phyloP scores from a whole-genome alignment of 805 yeast species.

The Lachancea cidri region DNA sequence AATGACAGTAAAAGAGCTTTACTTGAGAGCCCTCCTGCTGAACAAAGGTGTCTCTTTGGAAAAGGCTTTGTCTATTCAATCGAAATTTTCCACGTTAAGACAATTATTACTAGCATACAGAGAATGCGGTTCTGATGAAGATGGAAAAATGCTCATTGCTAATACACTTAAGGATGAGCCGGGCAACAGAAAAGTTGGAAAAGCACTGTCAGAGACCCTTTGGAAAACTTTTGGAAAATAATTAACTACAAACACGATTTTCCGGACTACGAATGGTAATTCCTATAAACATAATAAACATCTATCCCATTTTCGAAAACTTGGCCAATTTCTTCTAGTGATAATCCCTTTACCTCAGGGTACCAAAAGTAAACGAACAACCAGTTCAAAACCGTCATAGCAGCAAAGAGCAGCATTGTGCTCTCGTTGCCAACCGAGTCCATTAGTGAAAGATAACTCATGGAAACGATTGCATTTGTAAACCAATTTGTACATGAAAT shows the following conservation, averaged over 20 bases:
- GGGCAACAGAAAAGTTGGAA: conserved; percentile 31
- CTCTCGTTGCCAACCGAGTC: conserved; percentile 27
- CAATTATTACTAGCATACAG: conserved; percentile 36
- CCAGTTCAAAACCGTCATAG: conserved; percentile 35
- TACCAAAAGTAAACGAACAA: conserved; percentile 36
- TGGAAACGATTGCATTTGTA: conserved; percentile 35
- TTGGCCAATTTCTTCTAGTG: conserved; percentile 39
- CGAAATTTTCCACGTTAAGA: conserved; percentile 63
- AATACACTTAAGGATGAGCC: conserved; percentile 27
- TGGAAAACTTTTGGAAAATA: conserved; percentile 11
- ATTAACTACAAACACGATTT: too few relatives aligned
- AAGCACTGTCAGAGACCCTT: conserved; percentile 27
- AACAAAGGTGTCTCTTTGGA: conserved; percentile 78
- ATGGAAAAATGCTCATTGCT: conserved; percentile 25
- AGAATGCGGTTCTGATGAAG: conserved; percentile 21
- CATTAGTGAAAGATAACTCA: conserved; percentile 34
- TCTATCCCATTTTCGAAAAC: conserved; percentile 39
- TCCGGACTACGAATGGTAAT: conserved; percentile 21
- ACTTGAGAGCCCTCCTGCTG: conserved; percentile 69
- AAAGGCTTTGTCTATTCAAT: conserved; percentile 76
- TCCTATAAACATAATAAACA: conserved; percentile 32
- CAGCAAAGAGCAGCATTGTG: conserved; percentile 34
- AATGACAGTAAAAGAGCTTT: conserved; percentile 71
- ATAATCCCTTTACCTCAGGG: conserved; percentile 43
- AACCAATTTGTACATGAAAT: conserved; percentile 42